These are phyloP conservation scores for Aureobasidium musti DNA, from an alignment of 2,329 filamentous ascomycete species.

Conservation along the genomic window DNA sequence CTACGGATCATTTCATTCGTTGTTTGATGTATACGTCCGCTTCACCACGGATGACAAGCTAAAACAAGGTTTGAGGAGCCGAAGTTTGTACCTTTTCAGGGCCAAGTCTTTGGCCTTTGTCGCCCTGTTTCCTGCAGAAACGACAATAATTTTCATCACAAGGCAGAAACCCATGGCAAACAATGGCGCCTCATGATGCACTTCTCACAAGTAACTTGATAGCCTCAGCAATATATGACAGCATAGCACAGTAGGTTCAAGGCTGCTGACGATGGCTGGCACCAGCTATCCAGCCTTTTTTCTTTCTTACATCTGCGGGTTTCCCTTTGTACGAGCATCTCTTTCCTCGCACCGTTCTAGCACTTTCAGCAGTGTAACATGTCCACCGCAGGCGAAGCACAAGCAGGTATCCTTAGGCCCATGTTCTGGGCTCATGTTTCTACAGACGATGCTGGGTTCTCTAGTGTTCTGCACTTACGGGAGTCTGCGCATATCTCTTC, in stretches of 20 bases:
- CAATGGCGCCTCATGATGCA: constrained; percentile 6
- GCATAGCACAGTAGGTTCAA: constrained; percentile 6
- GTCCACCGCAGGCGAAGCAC: background rate
- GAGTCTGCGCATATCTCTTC: background rate
- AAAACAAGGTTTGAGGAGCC: constrained; percentile 27
- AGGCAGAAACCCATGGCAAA: background rate
- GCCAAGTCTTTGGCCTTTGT: constrained; percentile 7
- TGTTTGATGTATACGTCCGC: background rate
- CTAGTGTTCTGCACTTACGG: background rate
- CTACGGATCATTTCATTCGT: background rate
- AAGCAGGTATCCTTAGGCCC: background rate
- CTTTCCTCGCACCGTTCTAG: background rate
- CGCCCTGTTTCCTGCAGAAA: constrained; percentile 3
- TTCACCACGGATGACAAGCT: background rate
- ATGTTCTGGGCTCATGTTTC: constrained; percentile 20
- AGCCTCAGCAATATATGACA: constrained; percentile 13
- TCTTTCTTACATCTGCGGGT: constrained; percentile 6
- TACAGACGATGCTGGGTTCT: background rate
- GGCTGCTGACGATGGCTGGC: constrained; percentile 7
- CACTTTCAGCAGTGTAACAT: constrained; percentile 17
- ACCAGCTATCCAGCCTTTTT: constrained; percentile 4
- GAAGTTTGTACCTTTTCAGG: constrained; percentile 8
- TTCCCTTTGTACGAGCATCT: constrained; percentile 18
- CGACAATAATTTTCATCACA: background rate
- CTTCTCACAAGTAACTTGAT: background rate